Evolutionary conservation across 345 rosid species (phyloP), one percentile per base, ranked within the genome.

Genomic region (Eucalyptus rudis): DNA sequence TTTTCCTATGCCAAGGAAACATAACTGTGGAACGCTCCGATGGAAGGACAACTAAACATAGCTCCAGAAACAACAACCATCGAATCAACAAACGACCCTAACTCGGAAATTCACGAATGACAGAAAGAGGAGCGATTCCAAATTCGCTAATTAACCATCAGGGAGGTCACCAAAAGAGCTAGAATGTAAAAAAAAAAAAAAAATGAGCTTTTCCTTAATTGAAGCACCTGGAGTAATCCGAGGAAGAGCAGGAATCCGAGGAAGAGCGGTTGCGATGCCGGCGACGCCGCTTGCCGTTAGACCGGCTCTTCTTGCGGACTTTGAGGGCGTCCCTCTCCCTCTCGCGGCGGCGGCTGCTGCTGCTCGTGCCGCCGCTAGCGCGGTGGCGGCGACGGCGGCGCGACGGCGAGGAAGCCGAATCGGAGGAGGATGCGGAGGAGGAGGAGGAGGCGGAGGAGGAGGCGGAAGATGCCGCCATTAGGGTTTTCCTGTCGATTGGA

Each of bases 271-370:
- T 31, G 52, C 90, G 83, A 49, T 90, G 93, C 62, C 97, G 89
- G 86, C 94, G 97, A 87, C 97, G 98, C 16, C 95, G 91, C 91
- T 95, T 97, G 3, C 93, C 86, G 76, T 88, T 86, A 49, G 98
- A 92, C 45, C 92, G 93, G 81, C 92, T 92, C 94, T 91, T 95
- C 94, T 95, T 96, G 24, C 96, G 96, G 87, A 95, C 92, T 94
- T 97, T 97, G 40, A 95, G 97, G 80, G 97, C 91, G 8, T 94
- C 96, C 88, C 89, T 92, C 71, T 31, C 88, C n/a, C 87, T 80
- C 86, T 88, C 68, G 58, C 87, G 88, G 45, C 91, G 88, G 51
- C 86, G 94, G 85, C 93, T 95, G 29, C 93, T 93, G 58, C 89
- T 89, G 25, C 91, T 92, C 25, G 58, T 52, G 58, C 58, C 58